These are phyloP conservation scores for Exidia glandulosa DNA, from an alignment of 768 basidiomycete genomes.

Conservation along the genomic window DNA sequence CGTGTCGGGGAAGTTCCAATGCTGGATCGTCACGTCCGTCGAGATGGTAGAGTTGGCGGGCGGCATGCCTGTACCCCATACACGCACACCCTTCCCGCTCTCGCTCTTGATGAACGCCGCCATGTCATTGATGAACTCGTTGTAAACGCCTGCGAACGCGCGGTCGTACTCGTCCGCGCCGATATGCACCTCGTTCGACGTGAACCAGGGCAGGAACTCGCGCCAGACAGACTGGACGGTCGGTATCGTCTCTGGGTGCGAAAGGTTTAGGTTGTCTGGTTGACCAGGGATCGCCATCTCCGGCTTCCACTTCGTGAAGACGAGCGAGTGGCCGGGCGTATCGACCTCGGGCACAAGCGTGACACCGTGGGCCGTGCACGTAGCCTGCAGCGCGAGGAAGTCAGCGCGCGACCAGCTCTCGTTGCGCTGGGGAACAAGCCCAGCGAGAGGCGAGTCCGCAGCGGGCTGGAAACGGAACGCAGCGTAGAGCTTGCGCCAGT, in stretches of 20 bases:
- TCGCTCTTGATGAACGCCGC: constrained; percentile 21
- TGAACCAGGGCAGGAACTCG: constrained; percentile 29
- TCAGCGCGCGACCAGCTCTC: constrained; percentile 27
- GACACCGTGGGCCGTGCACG: constrained; percentile 27
- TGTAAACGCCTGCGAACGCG: constrained; percentile 29
- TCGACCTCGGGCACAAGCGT: constrained; percentile 34
- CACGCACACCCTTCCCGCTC: constrained; percentile 28
- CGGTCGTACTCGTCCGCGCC: constrained; percentile 34
- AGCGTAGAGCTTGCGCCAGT: constrained; percentile 31
- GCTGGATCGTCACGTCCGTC: constrained; percentile 32
- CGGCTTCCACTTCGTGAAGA: constrained; percentile 35
- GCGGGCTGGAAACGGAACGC: constrained; percentile 32
- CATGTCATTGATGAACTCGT: constrained; percentile 33
- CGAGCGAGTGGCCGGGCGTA: constrained; percentile 33
- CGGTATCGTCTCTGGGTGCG: constrained; percentile 30
- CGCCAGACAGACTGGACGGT: constrained; percentile 33
- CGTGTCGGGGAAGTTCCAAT: constrained; percentile 29
- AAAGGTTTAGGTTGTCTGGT: constrained; percentile 28
- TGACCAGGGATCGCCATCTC: constrained; percentile 25
- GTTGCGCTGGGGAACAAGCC: constrained; percentile 27
- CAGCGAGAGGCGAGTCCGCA: constrained; percentile 19
- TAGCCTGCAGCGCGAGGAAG: constrained; percentile 25
- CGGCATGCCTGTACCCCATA: constrained; percentile 33
- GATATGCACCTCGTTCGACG: constrained; percentile 31
- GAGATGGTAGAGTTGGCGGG: constrained; percentile 24